phyloP scores from a whole-genome alignment of 2,329 filamentous ascomycete genomes.

The Colletotrichum orchidophilum region DNA sequence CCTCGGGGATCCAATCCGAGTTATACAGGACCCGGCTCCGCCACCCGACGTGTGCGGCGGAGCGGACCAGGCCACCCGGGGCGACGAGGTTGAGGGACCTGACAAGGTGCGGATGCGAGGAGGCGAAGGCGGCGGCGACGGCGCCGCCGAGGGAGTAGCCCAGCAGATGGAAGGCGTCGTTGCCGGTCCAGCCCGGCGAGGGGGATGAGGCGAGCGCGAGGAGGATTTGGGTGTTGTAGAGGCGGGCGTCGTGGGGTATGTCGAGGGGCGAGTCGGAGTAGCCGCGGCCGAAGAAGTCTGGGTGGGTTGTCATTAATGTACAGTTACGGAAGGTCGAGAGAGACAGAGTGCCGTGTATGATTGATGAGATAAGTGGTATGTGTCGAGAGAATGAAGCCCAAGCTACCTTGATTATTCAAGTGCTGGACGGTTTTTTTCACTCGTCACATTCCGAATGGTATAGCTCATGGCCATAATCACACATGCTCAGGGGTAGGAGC shows the following conservation, averaged over 20 bases:
- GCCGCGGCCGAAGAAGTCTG: conserved; percentile 80
- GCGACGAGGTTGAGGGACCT: conserved; percentile 73
- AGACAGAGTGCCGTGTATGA: not conserved
- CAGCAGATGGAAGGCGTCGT: conserved; percentile 72
- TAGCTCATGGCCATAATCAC: too few species aligned
- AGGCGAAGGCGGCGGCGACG: conserved; percentile 74
- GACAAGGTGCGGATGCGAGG: conserved; percentile 72
- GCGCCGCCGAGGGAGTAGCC: conserved; percentile 86
- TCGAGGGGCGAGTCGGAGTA: conserved; percentile 75
- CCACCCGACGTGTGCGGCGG: conserved; percentile 64
- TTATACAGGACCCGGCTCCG: conserved; percentile 71
- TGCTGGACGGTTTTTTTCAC: not conserved
- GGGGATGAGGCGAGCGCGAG: conserved; percentile 71
- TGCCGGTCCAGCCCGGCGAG: conserved; percentile 60
- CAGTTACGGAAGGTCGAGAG: not conserved
- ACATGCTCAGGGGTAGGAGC: not conserved
- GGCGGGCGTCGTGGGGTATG: conserved; percentile 67
- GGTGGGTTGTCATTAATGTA: too few species aligned
- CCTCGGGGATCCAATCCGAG: conserved; percentile 66
- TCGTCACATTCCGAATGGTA: not conserved
- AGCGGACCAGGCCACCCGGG: conserved; percentile 74
- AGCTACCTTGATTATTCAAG: not conserved
- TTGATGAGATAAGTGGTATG: not conserved
- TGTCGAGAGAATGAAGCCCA: not conserved
- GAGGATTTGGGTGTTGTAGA: conserved; percentile 74